Conservation (phyloP, 352 stramenopile genomes). For the Pythium aristosporum region DNA sequence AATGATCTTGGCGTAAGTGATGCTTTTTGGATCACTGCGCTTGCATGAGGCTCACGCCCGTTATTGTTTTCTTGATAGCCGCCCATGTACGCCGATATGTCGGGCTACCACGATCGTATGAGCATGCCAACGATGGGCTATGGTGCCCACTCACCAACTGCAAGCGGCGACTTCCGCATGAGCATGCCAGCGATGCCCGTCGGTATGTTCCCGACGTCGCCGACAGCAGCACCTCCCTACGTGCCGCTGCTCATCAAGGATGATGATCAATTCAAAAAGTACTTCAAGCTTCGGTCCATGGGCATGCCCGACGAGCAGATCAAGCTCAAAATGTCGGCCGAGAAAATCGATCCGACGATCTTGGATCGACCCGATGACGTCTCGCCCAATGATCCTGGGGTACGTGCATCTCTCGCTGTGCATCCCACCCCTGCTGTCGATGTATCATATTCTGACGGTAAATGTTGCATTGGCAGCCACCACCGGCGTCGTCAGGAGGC, state of each 20-base stretch:
- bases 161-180: constrained; percentile 21
- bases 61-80: constrained; percentile 15
- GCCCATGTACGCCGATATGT: constrained; percentile 23
- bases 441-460: background rate
- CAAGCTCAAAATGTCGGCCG: constrained; percentile 80
- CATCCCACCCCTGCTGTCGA: background rate
- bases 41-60: background rate
- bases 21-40: constrained; percentile 5
- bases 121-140: constrained; percentile 22
- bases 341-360: constrained; percentile 57
- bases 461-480: constrained; percentile 34
- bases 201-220: constrained; percentile 23
- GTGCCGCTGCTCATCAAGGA: constrained; percentile 73
- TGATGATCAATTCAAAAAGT: constrained; percentile 72
- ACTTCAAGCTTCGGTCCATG: constrained; percentile 83
- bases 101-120: constrained; percentile 15
- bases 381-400: constrained; percentile 76
- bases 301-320: constrained; percentile 82
- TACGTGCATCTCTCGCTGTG: constrained; percentile 30
- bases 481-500: constrained; percentile 19
- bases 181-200: constrained; percentile 31
- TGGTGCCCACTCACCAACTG: constrained; percentile 6
- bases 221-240: constrained; percentile 37
- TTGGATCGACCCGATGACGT: constrained; percentile 72
- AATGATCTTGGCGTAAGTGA: constrained; percentile 74